Conservation (phyloP, 2,329 filamentous ascomycete species). For the Aspergillus sp. region DNA sequence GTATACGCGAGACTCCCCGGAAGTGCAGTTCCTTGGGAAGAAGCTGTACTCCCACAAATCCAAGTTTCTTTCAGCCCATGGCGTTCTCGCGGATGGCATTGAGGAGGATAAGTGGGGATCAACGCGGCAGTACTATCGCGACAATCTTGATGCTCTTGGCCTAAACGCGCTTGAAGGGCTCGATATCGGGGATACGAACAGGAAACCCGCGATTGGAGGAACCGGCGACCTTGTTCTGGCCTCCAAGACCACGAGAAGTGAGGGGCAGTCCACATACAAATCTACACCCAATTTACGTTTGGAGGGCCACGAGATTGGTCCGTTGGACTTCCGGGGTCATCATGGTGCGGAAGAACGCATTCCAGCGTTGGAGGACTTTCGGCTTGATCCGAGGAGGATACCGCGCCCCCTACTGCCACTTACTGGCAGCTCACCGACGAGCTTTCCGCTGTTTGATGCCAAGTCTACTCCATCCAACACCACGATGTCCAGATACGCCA, state of each 20-base stretch:
- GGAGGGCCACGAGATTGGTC: conserved; percentile 8
- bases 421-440: conserved; percentile 32
- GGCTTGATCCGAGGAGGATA: conserved; percentile 23
- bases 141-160: conserved; percentile 44
- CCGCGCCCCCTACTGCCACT: conserved; percentile 25
- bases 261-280: conserved; percentile 16
- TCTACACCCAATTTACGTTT: conserved; percentile 14
- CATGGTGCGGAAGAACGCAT: conserved; percentile 18
- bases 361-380: conserved; percentile 23
- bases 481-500: conserved; percentile 46
- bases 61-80: conserved; percentile 42
- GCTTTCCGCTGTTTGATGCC: conserved; percentile 30
- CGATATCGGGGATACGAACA: conserved; percentile 24
- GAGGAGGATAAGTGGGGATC: conserved; percentile 39
- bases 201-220: conserved; percentile 21
- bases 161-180: conserved; percentile 37
- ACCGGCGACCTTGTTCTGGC: conserved; percentile 24
- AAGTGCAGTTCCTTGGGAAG: conserved; percentile 43
- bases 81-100: conserved; percentile 40
- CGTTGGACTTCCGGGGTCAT: conserved; percentile 21
- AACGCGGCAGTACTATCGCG: conserved; percentile 43
- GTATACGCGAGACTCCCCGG: conserved; percentile 44
- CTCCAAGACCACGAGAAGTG: conserved; percentile 19
- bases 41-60: conserved; percentile 44
- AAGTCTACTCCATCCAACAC: conserved; percentile 24